Evolutionary conservation across 768 basidiomycete genomes (phyloP).

Genomic region (Amyloporia xantha): DNA sequence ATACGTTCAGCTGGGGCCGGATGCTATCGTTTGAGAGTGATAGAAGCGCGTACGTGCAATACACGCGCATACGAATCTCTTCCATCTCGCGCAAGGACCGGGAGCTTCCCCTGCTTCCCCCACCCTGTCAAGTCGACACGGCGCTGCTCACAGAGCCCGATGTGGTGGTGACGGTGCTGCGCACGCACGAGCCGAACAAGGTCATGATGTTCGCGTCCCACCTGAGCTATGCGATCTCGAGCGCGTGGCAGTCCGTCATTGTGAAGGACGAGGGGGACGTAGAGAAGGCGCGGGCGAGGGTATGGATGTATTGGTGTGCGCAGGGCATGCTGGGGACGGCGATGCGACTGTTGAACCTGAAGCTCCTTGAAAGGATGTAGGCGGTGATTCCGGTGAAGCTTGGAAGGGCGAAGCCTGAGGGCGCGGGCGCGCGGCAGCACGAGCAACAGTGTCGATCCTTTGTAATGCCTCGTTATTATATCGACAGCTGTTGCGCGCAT

Average conservation of each 20-base stretch:
- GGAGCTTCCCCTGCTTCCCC: constrained; percentile 70
- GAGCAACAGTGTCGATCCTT: no score
- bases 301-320: constrained; percentile 87
- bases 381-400: not conserved
- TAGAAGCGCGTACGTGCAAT: constrained; percentile 93
- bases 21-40: constrained; percentile 97
- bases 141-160: constrained; percentile 67
- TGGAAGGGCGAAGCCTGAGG: no score
- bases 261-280: constrained; percentile 77
- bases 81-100: constrained; percentile 93
- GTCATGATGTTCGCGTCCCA: constrained; percentile 87
- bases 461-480: no score
- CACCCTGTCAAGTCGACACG: constrained; percentile 61
- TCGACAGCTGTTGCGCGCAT: no score
- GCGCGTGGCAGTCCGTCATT: constrained; percentile 86
- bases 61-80: constrained; percentile 88
- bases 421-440: no score
- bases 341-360: constrained; percentile 82
- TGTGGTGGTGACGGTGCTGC: constrained; percentile 79
- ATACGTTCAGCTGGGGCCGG: constrained; percentile 89
- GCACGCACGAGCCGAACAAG: constrained; percentile 82
- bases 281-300: constrained; percentile 72
- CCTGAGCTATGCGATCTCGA: constrained; percentile 81
- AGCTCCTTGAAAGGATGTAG: constrained; percentile 91
- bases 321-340: constrained; percentile 84